Evolutionary conservation across 2,329 filamentous ascomycete species (phyloP), one percentile per base, ranked within the genome.

Genomic region (Ascomycota sp.): DNA sequence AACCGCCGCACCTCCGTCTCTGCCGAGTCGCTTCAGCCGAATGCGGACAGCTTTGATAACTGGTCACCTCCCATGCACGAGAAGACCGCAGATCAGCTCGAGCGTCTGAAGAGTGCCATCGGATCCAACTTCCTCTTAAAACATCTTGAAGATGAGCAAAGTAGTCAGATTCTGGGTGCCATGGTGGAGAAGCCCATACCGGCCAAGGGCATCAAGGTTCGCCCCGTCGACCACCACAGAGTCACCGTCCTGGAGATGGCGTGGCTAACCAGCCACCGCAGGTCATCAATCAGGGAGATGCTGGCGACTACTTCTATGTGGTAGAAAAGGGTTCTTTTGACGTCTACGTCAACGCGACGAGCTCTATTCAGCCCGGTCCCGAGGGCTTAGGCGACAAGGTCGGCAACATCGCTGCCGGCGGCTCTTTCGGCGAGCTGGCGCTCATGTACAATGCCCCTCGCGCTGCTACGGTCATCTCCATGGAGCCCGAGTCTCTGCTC

Each of bases 371-470:
- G 46, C 63, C 82, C 7, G 86, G 86, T 1, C 61, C 68, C 1
- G 73, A 85, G 28, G 89, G 86, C 8, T 65, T 94, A 56, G 89
- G 89, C 29, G 63, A 65, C 35, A 79, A 82, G 43, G 86, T 95
- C 20, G 73, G 72, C 42, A 73, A 65, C 23, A 91, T 91, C 33
- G 75, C 80, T 27, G 70, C 83, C 4, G 89, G 89, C 29, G 85
- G 85, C 36, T 93, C 83, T 4, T 98, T 98, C 52, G 89, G 89
- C 43, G 89, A 98, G 57, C 65, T 98, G 33, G 89, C 89, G 9
- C 64, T 98, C 44, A 95, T 98, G 89, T 95, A 98, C 60, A 94
- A 95, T 46, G 83, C 89, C 15, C 89, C 89, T 19, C 81, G 89
- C 46, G 89, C 89, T 25, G 89, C 89, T 4, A 95, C 89, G 0